Percentiles rank a stretch among this genome's conserved stretches.
These are phyloP conservation scores for Lyophyllum semitale DNA, from an alignment of 768 basidiomycete genomes.

Conservation along the genomic window DNA sequence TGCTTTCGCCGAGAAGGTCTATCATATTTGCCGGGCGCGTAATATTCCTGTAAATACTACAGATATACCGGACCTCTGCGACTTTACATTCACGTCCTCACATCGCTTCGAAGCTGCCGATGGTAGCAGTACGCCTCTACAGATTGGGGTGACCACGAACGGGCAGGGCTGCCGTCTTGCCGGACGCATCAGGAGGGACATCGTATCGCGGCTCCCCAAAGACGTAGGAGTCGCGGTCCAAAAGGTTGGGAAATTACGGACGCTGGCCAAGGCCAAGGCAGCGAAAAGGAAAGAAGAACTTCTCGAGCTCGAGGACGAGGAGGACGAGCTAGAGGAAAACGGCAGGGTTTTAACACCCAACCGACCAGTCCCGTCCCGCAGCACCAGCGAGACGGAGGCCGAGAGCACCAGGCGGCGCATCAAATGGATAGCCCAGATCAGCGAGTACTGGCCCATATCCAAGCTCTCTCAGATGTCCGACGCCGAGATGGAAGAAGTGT, in stretches of 20 bases:
- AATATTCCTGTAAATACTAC: slow-evolving; percentile 84
- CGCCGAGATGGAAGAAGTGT: slow-evolving; percentile 65
- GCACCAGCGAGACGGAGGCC: slow-evolving; percentile 32
- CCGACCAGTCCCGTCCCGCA: slow-evolving; percentile 61
- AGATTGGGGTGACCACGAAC: slow-evolving; percentile 88
- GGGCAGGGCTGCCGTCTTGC: slow-evolving; percentile 88
- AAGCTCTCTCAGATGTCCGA: slow-evolving; percentile 70
- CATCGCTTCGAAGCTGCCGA: slow-evolving; percentile 72
- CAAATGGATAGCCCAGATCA: slow-evolving; percentile 94
- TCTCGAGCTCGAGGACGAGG: slow-evolving; percentile 25
- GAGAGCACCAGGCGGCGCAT: slow-evolving; percentile 68
- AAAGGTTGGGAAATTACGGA: slow-evolving; percentile 71
- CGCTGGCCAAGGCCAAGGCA: slow-evolving; percentile 37
- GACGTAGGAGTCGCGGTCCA: slow-evolving; percentile 75
- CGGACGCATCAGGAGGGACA: slow-evolving; percentile 77
- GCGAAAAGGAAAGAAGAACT: slow-evolving; percentile 10
- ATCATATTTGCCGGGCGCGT: slow-evolving; percentile 51
- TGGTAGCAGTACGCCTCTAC: slow-evolving; percentile 53
- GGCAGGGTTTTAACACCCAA: slow-evolving; percentile 61
- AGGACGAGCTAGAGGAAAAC: slow-evolving; percentile 56
- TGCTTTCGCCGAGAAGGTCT: slow-evolving; percentile 60
- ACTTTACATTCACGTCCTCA: slow-evolving; percentile 85
- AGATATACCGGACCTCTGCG: slow-evolving; percentile 83
- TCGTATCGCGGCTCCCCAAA: slow-evolving; percentile 72
- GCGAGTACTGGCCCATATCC: slow-evolving; percentile 92